Percentiles rank a stretch among this genome's conserved stretches.
Conservation (phyloP, 371 early-diverging fungal species). For the Apophysomyces trapeziformis region DNA sequence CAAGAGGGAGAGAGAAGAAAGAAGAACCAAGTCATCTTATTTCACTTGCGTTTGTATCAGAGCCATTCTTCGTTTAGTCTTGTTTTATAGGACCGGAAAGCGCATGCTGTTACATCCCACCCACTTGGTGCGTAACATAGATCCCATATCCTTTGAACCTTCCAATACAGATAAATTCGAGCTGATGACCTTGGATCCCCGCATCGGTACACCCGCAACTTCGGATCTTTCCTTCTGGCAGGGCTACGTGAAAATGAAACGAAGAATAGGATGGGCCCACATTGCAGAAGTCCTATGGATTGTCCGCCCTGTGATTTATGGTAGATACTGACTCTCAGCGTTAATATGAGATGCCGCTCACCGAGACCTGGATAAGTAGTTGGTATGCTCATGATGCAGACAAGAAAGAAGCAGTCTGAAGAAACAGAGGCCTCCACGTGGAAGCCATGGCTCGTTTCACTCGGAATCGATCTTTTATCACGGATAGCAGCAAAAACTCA, state of each 20-base stretch:
- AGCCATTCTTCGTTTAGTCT: constrained; percentile 27
- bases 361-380: not conserved
- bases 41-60: constrained; percentile 12
- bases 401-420: constrained; percentile 22
- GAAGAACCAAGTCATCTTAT: not conserved
- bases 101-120: constrained; percentile 46
- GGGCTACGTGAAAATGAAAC: constrained; percentile 3
- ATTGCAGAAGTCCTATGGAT: constrained; percentile 44
- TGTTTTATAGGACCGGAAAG: constrained; percentile 27
- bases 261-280: constrained; percentile 32
- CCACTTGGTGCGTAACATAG: constrained; percentile 41
- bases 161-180: constrained; percentile 34
- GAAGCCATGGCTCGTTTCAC: constrained; percentile 49
- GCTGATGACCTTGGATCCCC: constrained; percentile 34
- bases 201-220: constrained; percentile 38
- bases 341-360: no score
- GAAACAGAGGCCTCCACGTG: constrained; percentile 19
- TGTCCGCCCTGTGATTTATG: constrained; percentile 41
- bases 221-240: constrained; percentile 11
- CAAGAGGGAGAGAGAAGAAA: not conserved
- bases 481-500: constrained; percentile 31
- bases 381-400: constrained; percentile 8
- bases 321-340: constrained; percentile 15
- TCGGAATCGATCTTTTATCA: constrained; percentile 34
- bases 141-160: constrained; percentile 32